Percentiles rank a stretch among this genome's conserved stretches.
These are phyloP conservation scores for Xylaria curta DNA, from an alignment of 495 filamentous ascomycete genomes.

Conservation along the genomic window DNA sequence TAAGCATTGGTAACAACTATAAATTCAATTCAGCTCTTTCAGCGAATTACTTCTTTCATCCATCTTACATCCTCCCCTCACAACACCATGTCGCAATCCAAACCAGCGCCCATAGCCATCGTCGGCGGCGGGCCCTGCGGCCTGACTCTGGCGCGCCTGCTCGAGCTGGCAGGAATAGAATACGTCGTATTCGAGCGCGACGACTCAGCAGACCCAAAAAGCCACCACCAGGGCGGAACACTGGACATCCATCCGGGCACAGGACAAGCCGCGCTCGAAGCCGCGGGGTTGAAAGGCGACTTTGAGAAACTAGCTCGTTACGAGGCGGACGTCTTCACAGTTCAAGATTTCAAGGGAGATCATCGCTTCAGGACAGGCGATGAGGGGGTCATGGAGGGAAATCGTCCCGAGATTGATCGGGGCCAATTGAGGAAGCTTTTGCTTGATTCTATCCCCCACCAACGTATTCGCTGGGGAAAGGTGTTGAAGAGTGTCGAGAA, in stretches of 20 bases:
- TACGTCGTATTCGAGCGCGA: constrained; percentile 57
- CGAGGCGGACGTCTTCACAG: constrained; percentile 41
- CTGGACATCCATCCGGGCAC: constrained; percentile 56
- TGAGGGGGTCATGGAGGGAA: not conserved
- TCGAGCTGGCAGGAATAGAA: constrained; percentile 46
- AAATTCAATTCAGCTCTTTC: not conserved
- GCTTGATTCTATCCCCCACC: constrained; percentile 45
- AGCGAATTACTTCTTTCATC: no score
- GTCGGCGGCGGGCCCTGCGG: constrained; percentile 62
- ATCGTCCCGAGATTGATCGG: constrained; percentile 49
- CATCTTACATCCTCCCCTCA: no score
- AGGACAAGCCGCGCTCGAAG: constrained; percentile 52
- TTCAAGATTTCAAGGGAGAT: constrained; percentile 1
- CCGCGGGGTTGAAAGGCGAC: constrained; percentile 51
- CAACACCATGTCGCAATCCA: constrained; percentile 6
- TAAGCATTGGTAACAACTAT: not conserved
- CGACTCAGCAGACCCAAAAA: constrained; percentile 26
- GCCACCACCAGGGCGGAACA: constrained; percentile 51
- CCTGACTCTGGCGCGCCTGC: constrained; percentile 57
- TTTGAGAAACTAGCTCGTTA: constrained; percentile 45
- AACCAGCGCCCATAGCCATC: constrained; percentile 51
- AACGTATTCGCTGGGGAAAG: constrained; percentile 41
- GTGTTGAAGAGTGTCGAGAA: constrained; percentile 10
- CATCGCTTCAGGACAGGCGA: not conserved
- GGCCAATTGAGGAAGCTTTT: constrained; percentile 50